These are phyloP conservation scores for Lachancea quebecensis DNA, from an alignment of 805 yeast genomes.

Conservation along the genomic window DNA sequence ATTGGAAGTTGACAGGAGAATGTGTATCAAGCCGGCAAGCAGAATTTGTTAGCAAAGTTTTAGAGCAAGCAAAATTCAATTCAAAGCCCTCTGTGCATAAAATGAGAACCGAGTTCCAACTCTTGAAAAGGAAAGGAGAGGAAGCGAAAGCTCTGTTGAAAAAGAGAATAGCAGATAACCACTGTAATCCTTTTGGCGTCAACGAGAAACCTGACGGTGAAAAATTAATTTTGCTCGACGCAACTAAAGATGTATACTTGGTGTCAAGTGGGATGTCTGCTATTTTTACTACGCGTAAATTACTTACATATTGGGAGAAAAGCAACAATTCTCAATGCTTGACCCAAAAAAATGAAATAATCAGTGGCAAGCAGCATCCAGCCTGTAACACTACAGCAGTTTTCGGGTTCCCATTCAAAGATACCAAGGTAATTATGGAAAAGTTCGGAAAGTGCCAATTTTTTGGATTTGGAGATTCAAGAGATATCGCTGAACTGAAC, in stretches of 20 bases:
- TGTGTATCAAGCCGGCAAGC: slow-evolving; percentile 16
- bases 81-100: no score
- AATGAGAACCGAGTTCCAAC: no score
- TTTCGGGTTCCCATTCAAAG: slow-evolving; percentile 91
- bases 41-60: not conserved
- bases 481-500: slow-evolving; percentile 57
- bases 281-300: slow-evolving; percentile 66
- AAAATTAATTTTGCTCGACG: not conserved
- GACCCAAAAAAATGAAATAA: not conserved
- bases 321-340: no score
- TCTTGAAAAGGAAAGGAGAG: not conserved
- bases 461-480: slow-evolving; percentile 75
- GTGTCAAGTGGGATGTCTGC: slow-evolving; percentile 87
- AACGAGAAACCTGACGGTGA: not conserved
- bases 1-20: slow-evolving; percentile 58
- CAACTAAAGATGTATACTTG: slow-evolving; percentile 57
- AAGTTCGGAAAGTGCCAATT: slow-evolving; percentile 80
- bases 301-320: slow-evolving; percentile 4
- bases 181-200: slow-evolving; percentile 10
- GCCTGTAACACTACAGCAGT: slow-evolving; percentile 45
- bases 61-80: not conserved
- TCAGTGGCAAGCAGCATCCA: not conserved
- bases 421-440: slow-evolving; percentile 71
- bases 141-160: slow-evolving; percentile 10
- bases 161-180: slow-evolving; percentile 12